Evolutionary conservation across 768 basidiomycete genomes (phyloP), one percentile per base, ranked within the genome.

Genomic region (Termitomyces bulborhizus): DNA sequence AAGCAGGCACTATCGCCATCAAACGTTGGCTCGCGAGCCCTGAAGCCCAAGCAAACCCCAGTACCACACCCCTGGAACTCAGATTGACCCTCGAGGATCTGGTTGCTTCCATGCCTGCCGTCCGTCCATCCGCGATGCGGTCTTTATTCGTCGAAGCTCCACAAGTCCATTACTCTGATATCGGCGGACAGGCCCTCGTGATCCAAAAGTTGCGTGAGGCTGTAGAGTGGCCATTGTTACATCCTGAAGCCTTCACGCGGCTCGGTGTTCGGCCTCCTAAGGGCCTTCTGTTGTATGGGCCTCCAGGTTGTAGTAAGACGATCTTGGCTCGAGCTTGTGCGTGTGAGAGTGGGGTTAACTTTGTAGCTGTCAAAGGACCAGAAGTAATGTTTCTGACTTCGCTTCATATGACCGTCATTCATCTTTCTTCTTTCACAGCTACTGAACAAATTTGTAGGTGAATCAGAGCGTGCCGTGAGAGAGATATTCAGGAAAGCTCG

Each of bases 221-320:
- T 32, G 87, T 99, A 21, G 97, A 98, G 66, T 98, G 96, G 97
- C 97, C 96, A 0, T 69, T 98, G 27, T 73, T 84, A 34, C 90
- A 97, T 70, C 86, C 88, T 0, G 88, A 91, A 46, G 83, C 89
- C 13, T 98, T 99, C 67, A 79, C 80, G 63, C 78, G 95, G 24
- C 75, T 99, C 1, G 96, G 96, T 0, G 90, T 95, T 11, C 78
- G 79, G 46, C 88, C 96, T 3, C 93, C 96, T 0, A 86, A 90
- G 62, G 96, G 96, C 0, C 82, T 98, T 6, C 71, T 99, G 44
- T 73, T 98, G 15, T 99, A 95, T 69, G 95, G 95, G 4, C 95
- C 95, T 3, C 96, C 95, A 4, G 95, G 95, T n/a, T 97, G 95
- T 64, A 93, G 92, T 63, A 98, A 98, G 72, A 98, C 96, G 1